Conservation (phyloP, 805 yeast genomes). For the Zygosaccharomyces lentus region DNA sequence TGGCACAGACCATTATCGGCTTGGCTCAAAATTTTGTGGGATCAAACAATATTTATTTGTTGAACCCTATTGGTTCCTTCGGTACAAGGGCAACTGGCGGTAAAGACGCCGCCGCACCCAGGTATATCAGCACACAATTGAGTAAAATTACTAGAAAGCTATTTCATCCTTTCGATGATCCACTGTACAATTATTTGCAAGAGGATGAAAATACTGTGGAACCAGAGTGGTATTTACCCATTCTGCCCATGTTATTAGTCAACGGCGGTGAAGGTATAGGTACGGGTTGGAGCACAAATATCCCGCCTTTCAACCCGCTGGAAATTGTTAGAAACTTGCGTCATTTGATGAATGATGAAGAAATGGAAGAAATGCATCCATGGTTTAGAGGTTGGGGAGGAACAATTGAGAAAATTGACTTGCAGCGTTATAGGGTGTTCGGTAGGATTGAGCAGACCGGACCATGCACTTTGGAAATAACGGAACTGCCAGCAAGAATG, state of each 20-base stretch:
- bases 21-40: conserved; percentile 95
- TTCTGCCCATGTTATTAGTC: conserved; percentile 90
- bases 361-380: conserved; percentile 69
- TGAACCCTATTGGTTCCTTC: conserved; percentile 90
- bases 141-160: conserved; percentile 69
- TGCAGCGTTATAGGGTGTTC: conserved; percentile 68
- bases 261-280: conserved; percentile 98
- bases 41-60: conserved; percentile 76
- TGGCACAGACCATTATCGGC: conserved; percentile 86
- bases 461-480: conserved; percentile 74
- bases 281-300: conserved; percentile 95
- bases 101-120: conserved; percentile 96
- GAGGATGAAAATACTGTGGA: conserved; percentile 94
- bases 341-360: conserved; percentile 68
- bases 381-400: conserved; percentile 98
- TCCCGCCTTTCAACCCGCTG: conserved; percentile 84
- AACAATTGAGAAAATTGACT: conserved; percentile 54
- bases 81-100: conserved; percentile 98
- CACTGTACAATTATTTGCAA: conserved; percentile 70
- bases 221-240: conserved; percentile 92
- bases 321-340: conserved; percentile 76
- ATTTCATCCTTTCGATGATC: conserved; percentile 76
- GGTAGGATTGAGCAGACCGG: conserved; percentile 83
- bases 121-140: conserved; percentile 89
- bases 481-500: conserved; percentile 85